Evolutionary conservation across 1,284 basidiomycete species (phyloP).

Genomic region (Sanghuangporus sanghuang): DNA sequence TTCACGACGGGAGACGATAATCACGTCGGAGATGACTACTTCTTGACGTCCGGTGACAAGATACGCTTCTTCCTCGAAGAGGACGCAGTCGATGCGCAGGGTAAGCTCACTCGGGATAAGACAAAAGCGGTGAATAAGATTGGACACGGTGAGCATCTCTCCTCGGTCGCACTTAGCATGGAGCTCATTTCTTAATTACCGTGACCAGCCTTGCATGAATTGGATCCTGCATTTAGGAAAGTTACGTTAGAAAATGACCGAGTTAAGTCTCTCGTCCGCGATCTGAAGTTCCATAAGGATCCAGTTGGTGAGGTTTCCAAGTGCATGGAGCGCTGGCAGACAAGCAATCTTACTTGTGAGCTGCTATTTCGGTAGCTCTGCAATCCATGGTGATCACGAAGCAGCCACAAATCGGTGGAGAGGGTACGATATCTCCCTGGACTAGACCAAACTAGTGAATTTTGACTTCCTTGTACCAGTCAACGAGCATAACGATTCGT

Average conservation of each 20-base stretch:
- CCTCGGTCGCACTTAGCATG: not conserved
- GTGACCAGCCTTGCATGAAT: slow-evolving; percentile 65
- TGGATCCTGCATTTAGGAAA: slow-evolving; percentile 76
- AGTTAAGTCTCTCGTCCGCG: slow-evolving; percentile 62
- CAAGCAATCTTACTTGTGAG: not conserved
- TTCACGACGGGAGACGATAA: slow-evolving; percentile 79
- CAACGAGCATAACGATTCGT: slow-evolving; percentile 81
- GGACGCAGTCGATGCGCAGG: slow-evolving; percentile 61
- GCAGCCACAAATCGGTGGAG: slow-evolving; percentile 83
- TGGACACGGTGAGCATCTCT: slow-evolving; percentile 55
- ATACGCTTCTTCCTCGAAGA: slow-evolving; percentile 88
- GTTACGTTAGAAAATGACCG: slow-evolving; percentile 74
- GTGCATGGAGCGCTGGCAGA: not conserved
- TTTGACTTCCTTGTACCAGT: slow-evolving; percentile 35
- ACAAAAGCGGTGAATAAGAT: slow-evolving; percentile 80
- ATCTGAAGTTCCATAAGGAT: slow-evolving; percentile 76
- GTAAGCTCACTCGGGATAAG: slow-evolving; percentile 73
- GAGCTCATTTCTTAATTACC: slow-evolving; percentile 15
- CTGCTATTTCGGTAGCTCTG: slow-evolving; percentile 46
- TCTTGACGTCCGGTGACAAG: slow-evolving; percentile 88
- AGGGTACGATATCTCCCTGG: slow-evolving; percentile 47
- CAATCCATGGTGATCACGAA: slow-evolving; percentile 97
- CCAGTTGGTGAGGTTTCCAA: slow-evolving; percentile 57
- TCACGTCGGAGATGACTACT: slow-evolving; percentile 90
- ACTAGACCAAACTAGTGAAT: not conserved